Evolutionary conservation across 306 rosid genomes (phyloP).

Genomic region (Pterocarpus santalinus): DNA sequence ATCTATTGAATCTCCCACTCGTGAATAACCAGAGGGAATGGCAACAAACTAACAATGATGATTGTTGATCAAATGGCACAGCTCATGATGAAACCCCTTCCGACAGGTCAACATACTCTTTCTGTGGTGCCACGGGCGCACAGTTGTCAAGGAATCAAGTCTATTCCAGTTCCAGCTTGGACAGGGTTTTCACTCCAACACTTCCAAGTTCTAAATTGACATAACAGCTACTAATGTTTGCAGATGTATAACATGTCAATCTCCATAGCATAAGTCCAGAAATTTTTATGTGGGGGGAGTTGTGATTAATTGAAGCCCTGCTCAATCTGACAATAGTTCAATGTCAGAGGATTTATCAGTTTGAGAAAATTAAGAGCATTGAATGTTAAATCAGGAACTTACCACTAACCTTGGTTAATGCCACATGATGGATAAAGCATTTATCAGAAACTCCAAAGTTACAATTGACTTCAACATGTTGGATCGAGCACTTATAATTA

Average conservation of each 20-base stretch:
- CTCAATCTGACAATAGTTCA: background rate
- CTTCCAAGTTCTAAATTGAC: slow-evolving; percentile 52
- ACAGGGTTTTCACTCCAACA: slow-evolving; percentile 23
- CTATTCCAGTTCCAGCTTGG: slow-evolving; percentile 26
- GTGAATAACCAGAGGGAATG: slow-evolving; percentile 36
- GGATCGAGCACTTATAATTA: too few relatives aligned
- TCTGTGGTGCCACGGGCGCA: slow-evolving; percentile 52
- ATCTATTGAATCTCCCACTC: background rate
- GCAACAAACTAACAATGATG: background rate
- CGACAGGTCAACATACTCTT: slow-evolving; percentile 48
- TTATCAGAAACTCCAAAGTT: too few relatives aligned
- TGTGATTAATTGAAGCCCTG: background rate
- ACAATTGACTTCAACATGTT: too few relatives aligned
- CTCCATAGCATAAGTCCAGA: background rate
- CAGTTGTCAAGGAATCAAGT: slow-evolving; percentile 56
- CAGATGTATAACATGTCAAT: background rate
- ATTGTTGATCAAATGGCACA: slow-evolving; percentile 32
- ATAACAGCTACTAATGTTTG: slow-evolving; percentile 41
- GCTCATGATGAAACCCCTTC: slow-evolving; percentile 36
- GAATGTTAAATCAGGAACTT: background rate
- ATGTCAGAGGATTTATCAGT: slow-evolving; percentile 8
- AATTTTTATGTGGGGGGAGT: background rate
- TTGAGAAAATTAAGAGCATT: background rate
- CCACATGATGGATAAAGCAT: too few relatives aligned
- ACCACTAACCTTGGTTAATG: too few relatives aligned